These are phyloP conservation scores for Lipomyces starkeyi DNA, from an alignment of 805 yeast species.

Conservation along the genomic window DNA sequence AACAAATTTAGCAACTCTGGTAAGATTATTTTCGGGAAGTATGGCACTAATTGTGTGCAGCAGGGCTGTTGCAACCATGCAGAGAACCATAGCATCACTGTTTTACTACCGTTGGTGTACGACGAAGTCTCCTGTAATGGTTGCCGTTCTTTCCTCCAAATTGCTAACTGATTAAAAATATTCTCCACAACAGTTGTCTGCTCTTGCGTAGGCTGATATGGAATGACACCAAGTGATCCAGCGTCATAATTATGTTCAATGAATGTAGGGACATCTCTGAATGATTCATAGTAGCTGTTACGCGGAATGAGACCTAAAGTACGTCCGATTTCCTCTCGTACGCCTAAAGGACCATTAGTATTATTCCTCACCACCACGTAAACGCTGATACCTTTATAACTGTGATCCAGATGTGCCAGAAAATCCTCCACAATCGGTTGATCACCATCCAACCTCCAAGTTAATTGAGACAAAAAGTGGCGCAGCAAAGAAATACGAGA, in stretches of 20 bases:
- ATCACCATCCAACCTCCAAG: slow-evolving; percentile 59
- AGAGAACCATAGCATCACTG: slow-evolving; percentile 65
- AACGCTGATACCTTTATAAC: slow-evolving; percentile 43
- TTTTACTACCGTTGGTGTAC: slow-evolving; percentile 68
- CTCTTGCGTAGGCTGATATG: slow-evolving; percentile 44
- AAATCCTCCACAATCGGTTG: slow-evolving; percentile 49
- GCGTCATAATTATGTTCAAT: slow-evolving; percentile 48
- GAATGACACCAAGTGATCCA: slow-evolving; percentile 49
- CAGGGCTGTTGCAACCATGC: slow-evolving; percentile 61
- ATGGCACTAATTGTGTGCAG: slow-evolving; percentile 59
- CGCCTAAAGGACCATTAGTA: slow-evolving; percentile 52
- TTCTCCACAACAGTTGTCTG: slow-evolving; percentile 50
- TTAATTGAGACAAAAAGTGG: slow-evolving; percentile 55
- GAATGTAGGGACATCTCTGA: slow-evolving; percentile 50
- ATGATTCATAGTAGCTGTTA: slow-evolving; percentile 53
- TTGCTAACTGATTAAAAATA: slow-evolving; percentile 54
- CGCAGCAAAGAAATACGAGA: slow-evolving; percentile 63
- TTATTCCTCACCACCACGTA: neutral
- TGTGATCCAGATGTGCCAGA: slow-evolving; percentile 60
- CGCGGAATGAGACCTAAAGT: slow-evolving; percentile 57
- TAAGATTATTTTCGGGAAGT: slow-evolving; percentile 58
- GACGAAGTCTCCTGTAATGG: slow-evolving; percentile 44
- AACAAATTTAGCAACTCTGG: slow-evolving; percentile 73
- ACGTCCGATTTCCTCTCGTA: slow-evolving; percentile 70
- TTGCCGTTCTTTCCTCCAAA: slow-evolving; percentile 30